Evolutionary conservation across 2,329 filamentous ascomycete genomes (phyloP).

Genomic region (Cyphellophora europaea): DNA sequence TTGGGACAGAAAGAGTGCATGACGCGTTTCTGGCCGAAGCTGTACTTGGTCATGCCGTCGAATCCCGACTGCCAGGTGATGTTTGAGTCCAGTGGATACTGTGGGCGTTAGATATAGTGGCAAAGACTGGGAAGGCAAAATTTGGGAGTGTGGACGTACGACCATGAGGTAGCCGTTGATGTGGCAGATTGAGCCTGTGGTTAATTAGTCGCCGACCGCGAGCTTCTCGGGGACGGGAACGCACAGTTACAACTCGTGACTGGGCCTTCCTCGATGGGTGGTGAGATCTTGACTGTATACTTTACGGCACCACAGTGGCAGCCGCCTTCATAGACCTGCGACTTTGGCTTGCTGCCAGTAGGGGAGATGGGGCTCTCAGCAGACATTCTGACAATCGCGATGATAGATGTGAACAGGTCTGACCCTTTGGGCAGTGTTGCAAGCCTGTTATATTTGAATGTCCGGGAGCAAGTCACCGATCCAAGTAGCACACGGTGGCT

Average conservation of each 20-base stretch:
- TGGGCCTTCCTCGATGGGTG: slow-evolving; percentile 15
- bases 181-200: slow-evolving; percentile 22
- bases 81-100: slow-evolving; percentile 18
- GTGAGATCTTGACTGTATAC: slow-evolving; percentile 19
- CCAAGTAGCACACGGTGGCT: no score
- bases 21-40: slow-evolving; percentile 19
- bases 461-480: no score
- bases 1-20: slow-evolving; percentile 23
- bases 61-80: slow-evolving; percentile 16
- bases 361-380: slow-evolving; percentile 10
- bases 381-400: no score
- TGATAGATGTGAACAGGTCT: no score
- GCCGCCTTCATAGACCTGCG: slow-evolving; percentile 15
- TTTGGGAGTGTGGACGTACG: no score
- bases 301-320: slow-evolving; percentile 18
- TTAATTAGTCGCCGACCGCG: not conserved
- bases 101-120: no score
- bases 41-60: slow-evolving; percentile 21
- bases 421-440: no score
- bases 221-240: not conserved
- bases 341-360: slow-evolving; percentile 12
- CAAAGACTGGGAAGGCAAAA: no score
- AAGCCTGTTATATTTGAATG: no score
- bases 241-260: slow-evolving; percentile 18
- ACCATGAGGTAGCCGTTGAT: slow-evolving; percentile 24